Evolutionary conservation across 1,284 basidiomycete species (phyloP).

Genomic region (Trametes sp.): DNA sequence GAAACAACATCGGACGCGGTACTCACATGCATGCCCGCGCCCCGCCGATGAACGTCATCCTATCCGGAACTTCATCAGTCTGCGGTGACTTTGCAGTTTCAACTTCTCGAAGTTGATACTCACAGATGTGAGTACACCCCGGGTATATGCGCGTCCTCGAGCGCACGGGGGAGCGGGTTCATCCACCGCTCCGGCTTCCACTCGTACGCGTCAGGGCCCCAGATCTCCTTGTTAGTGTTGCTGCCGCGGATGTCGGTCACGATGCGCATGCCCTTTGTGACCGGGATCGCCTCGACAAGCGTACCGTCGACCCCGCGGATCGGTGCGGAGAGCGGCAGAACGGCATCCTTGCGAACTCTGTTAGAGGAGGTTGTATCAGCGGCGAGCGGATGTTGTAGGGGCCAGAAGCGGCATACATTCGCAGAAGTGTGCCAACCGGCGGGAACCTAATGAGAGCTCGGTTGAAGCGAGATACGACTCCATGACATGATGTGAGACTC

Average conservation of each 20-base stretch:
- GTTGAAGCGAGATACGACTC: background rate
- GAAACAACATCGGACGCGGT: background rate
- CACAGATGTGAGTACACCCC: slow-evolving; percentile 38
- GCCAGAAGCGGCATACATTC: slow-evolving; percentile 10
- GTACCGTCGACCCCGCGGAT: too few relatives aligned
- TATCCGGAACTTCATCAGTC: too few relatives aligned
- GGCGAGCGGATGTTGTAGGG: background rate
- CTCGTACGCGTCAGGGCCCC: slow-evolving; percentile 62
- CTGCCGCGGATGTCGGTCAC: slow-evolving; percentile 55
- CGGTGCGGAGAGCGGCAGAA: too few relatives aligned
- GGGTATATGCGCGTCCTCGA: slow-evolving; percentile 35
- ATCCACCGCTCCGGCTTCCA: slow-evolving; percentile 52
- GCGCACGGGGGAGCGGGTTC: slow-evolving; percentile 30
- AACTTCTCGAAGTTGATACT: background rate
- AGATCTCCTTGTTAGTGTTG: slow-evolving; percentile 55
- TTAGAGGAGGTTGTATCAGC: background rate
- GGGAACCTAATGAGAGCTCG: background rate
- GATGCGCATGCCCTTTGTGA: slow-evolving; percentile 54
- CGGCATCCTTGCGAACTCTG: slow-evolving; percentile 33
- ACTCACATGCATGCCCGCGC: slow-evolving; percentile 41
- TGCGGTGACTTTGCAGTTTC: background rate
- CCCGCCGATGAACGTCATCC: slow-evolving; percentile 46
- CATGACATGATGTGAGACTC: background rate
- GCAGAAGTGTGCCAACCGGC: background rate
- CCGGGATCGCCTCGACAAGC: slow-evolving; percentile 46